Evolutionary conservation across 345 rosid genomes (phyloP).

Genomic region (Syzygium oleosum): DNA sequence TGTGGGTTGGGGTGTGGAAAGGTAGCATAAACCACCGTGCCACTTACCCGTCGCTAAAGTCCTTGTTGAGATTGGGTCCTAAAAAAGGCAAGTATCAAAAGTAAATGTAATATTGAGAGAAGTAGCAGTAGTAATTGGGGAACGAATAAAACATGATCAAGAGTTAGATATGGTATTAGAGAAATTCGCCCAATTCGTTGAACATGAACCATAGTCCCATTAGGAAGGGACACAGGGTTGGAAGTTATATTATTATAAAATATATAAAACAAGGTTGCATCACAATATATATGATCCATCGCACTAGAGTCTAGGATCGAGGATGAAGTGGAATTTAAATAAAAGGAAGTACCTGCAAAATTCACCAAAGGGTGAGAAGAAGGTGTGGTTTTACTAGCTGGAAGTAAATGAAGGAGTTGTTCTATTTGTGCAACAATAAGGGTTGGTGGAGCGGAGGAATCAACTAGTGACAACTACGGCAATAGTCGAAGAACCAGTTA

Average conservation of each 20-base stretch:
- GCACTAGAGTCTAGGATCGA: neutral
- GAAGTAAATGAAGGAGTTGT: neutral
- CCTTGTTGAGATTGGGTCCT: too few species aligned
- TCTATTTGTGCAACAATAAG: neutral
- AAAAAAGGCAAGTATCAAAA: too few species aligned
- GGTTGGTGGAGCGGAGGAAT: neutral
- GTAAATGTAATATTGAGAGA: too few species aligned
- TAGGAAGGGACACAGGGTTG: too few species aligned
- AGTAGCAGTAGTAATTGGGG: too few species aligned
- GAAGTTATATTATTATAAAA: neutral
- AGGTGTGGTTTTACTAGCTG: fast-evolving
- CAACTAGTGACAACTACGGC: neutral
- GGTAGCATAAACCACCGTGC: too few species aligned
- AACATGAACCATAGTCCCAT: too few species aligned
- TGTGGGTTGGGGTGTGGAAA: too few species aligned
- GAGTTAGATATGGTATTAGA: too few species aligned
- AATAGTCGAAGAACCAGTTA: neutral
- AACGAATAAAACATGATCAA: too few species aligned
- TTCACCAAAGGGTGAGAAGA: neutral
- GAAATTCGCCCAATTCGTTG: too few species aligned
- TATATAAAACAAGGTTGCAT: neutral
- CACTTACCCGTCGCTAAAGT: too few species aligned
- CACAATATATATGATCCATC: neutral
- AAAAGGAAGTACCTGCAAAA: neutral
- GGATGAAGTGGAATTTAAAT: neutral